Percentiles rank a stretch among this genome's conserved stretches.
These are phyloP conservation scores for Ballota nigra DNA, from an alignment of 257 asterid species.

Conservation along the genomic window DNA sequence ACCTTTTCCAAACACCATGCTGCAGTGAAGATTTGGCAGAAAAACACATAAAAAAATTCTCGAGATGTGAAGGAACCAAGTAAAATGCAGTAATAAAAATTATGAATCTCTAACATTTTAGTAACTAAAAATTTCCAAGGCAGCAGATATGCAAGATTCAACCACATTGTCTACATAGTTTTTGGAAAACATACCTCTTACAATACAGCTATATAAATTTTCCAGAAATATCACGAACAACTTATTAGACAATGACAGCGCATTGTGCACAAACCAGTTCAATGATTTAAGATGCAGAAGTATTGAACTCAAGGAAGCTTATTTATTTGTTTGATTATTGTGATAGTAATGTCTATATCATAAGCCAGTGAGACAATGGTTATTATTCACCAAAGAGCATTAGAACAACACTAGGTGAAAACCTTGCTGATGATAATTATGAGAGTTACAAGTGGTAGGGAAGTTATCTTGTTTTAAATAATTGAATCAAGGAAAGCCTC, in stretches of 20 bases:
- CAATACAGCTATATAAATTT: background rate
- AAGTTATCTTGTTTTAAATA: background rate
- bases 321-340: background rate
- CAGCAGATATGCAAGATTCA: constrained; percentile 10
- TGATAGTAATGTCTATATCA: background rate
- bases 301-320: background rate
- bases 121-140: constrained; percentile 9
- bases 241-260: background rate
- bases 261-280: background rate
- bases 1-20: background rate
- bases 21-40: background rate
- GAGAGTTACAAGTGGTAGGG: background rate
- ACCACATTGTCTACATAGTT: background rate
- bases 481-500: background rate
- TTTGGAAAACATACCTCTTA: constrained; percentile 8
- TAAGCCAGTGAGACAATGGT: background rate
- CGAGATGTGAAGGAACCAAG: background rate
- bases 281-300: constrained; percentile 16
- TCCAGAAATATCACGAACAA: constrained; percentile 11
- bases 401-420: background rate
- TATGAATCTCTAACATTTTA: background rate
- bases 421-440: background rate
- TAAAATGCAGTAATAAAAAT: background rate
- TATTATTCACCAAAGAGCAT: background rate
- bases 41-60: constrained; percentile 1